A percentile compares a stretch with the other conserved stretches of the same genome.
Evolutionary conservation across 495 filamentous ascomycete genomes (phyloP).

Genomic region (Gamarada debralockiae): DNA sequence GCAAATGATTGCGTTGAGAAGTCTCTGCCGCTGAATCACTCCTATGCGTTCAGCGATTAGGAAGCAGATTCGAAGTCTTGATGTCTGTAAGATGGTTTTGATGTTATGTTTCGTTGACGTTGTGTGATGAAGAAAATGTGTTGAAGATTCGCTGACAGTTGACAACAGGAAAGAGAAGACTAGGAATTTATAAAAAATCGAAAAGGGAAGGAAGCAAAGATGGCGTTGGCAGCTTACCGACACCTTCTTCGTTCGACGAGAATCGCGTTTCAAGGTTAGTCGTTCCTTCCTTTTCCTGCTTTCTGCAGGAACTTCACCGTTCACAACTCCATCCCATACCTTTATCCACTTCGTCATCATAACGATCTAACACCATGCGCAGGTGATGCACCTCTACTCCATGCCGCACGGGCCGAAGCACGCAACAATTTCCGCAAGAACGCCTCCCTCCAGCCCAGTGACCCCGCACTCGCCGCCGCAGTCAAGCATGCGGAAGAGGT

Average conservation of each 20-base stretch:
- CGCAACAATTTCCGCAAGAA: slow-evolving; percentile 68
- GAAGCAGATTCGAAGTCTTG: no score
- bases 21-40: no score
- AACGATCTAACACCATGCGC: neutral
- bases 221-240: slow-evolving; percentile 78
- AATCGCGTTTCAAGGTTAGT: slow-evolving; percentile 76
- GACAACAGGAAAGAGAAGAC: neutral
- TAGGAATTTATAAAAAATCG: neutral
- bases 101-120: neutral
- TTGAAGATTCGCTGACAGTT: neutral
- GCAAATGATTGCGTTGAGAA: no score
- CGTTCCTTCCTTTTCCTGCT: slow-evolving; percentile 2
- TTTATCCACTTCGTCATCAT: neutral
- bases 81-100: no score
- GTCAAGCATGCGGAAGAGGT: slow-evolving; percentile 81
- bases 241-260: slow-evolving; percentile 76
- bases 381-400: slow-evolving; percentile 66
- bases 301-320: no score
- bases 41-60: no score
- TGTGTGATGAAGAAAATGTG: neutral
- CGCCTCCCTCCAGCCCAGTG: slow-evolving; percentile 49
- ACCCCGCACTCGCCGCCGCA: slow-evolving; percentile 40
- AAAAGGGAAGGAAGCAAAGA: slow-evolving; percentile 23
- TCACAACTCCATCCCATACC: neutral
- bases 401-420: slow-evolving; percentile 65